Evolutionary conservation across 2,329 filamentous ascomycete genomes (phyloP), one percentile per base, ranked within the genome.

Genomic region (Parastagonospora avenae): DNA sequence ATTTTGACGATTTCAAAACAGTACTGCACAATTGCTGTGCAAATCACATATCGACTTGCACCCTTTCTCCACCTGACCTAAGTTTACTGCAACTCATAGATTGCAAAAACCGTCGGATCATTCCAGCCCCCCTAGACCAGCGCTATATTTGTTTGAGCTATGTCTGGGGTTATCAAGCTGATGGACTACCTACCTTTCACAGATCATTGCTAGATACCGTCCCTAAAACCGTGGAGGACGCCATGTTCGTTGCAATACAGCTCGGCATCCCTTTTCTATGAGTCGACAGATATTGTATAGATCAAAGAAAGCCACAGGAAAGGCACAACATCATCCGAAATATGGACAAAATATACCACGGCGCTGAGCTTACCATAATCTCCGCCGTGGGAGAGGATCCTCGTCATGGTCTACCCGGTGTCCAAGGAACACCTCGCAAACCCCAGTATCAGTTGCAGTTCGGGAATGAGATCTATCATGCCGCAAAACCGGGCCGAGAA

Each of bases 321-420:
- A 37, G 30, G 10, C 32, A 38, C 6, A 36, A 8, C 19, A 29
- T 29, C 4, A 30, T 37, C 19, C 32, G 19, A 2, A n/a, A 45
- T 8, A 59, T 59, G 56, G 50, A 54, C 12, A 10, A 39, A 8
- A 54, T 59, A 9, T 59, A 54, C 11, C 10, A 10, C 2, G 19
- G 33, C 4, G 56, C 54, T n/a, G 30, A 50, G 5, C 31, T 59
- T 2, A 57, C 54, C 7, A 54, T 59, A 8, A 50, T 59, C 9
- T 50, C 53, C 4, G 32, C 50, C 0, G 47, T 42, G 4, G 51
- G 50, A 2, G 54, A 65, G 2, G 47, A 67, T 14, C 59, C 68
- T 1, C 15, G 9, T 5, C 9, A 48, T 24, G 54, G 54, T 2
- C 42, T 57, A 6, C 56, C 54, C 19, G 42, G 54, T 2, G 30